Percentiles rank a stretch among this genome's conserved stretches.
These are phyloP conservation scores for Penicillium sp. DNA, from an alignment of 2,329 filamentous ascomycete genomes.

Conservation along the genomic window DNA sequence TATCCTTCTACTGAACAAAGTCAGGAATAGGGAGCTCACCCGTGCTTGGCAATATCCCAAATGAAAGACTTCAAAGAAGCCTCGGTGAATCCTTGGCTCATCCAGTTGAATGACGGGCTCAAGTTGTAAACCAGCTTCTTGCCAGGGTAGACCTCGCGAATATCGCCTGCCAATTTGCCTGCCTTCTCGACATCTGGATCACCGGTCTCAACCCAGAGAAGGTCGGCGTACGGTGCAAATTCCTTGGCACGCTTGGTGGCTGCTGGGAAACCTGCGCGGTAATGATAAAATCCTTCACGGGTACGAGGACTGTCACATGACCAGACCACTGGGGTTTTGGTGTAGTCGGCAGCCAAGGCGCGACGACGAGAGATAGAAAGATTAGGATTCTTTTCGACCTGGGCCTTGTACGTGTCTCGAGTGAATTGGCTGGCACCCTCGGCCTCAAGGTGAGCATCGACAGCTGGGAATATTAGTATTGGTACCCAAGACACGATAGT, in stretches of 20 bases:
- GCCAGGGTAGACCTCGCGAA: constrained; percentile 66
- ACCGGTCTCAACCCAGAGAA: constrained; percentile 96
- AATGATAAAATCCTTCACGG: constrained; percentile 66
- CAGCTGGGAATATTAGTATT: constrained; percentile 52
- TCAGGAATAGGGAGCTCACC: constrained; percentile 54
- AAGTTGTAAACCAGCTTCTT: constrained; percentile 97
- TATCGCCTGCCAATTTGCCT: constrained; percentile 70
- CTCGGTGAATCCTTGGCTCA: constrained; percentile 86
- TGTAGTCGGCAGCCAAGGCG: constrained; percentile 66
- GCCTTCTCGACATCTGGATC: constrained; percentile 81
- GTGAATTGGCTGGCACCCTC: constrained; percentile 64
- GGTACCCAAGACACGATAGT: background rate
- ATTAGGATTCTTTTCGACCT: constrained; percentile 64
- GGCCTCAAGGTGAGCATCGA: constrained; percentile 68
- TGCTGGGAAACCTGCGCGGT: constrained; percentile 71
- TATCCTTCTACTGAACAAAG: constrained; percentile 5
- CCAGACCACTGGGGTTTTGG: constrained; percentile 71
- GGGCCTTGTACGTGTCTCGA: constrained; percentile 66
- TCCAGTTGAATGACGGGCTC: constrained; percentile 97
- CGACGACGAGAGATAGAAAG: constrained; percentile 78
- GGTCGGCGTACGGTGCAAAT: constrained; percentile 88
- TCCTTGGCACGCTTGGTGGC: constrained; percentile 91
- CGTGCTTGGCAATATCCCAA: constrained; percentile 91
- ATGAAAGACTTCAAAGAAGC: constrained; percentile 85
- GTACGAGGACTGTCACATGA: constrained; percentile 91